phyloP scores from a whole-genome alignment of 2,329 filamentous ascomycete species.

The Elsinoe batatas region DNA sequence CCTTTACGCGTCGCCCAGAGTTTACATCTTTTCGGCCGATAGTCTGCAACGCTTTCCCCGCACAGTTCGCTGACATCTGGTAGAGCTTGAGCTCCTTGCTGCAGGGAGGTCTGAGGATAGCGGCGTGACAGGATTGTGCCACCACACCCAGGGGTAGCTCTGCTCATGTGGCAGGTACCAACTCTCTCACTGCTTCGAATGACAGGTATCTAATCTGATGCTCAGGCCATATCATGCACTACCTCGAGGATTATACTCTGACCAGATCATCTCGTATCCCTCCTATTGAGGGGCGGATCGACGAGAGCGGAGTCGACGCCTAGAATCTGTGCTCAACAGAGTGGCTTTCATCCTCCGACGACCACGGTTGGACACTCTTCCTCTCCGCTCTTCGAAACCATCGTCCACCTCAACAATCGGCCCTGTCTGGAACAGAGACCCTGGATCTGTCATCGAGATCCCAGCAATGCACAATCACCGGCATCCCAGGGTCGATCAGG shows the following conservation, averaged over 20 bases:
- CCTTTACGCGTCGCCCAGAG: not conserved
- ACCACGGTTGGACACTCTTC: not conserved
- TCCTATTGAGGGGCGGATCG: not conserved
- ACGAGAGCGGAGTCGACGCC: not conserved
- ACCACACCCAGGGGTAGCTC: not conserved
- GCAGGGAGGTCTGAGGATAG: not conserved
- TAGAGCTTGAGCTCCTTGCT: not conserved
- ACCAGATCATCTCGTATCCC: not conserved
- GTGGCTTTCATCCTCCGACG: not conserved
- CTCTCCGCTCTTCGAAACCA: not conserved
- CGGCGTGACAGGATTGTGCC: not conserved
- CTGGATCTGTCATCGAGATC: constrained; percentile 3
- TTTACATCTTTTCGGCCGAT: not conserved
- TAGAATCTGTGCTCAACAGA: not conserved
- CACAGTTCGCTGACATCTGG: constrained; percentile 3
- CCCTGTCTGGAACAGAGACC: not conserved
- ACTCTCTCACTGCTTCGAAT: not conserved
- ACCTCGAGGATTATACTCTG: not conserved
- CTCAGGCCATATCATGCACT: not conserved
- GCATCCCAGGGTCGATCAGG: not conserved
- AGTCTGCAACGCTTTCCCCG: not conserved
- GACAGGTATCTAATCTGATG: constrained; percentile 3
- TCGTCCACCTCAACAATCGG: not conserved
- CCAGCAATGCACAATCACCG: not conserved
- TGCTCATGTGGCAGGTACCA: not conserved